Evolutionary conservation across 306 rosid genomes (phyloP), one percentile per base, ranked within the genome.

Genomic region (Vigna hirtella): DNA sequence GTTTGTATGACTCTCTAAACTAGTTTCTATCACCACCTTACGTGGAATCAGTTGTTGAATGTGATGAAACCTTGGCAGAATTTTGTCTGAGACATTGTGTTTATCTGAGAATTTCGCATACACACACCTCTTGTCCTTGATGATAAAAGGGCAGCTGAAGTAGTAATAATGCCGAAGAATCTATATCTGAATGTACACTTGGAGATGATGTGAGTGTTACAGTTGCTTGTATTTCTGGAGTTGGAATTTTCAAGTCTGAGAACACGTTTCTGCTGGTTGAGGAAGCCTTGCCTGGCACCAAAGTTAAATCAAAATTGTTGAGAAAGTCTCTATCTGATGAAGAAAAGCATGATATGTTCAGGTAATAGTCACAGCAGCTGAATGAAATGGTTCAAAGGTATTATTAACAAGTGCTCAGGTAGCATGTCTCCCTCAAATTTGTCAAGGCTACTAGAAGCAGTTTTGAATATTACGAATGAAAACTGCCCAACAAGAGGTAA

Each of bases 401-500:
- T 45, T 58, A 73, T 52, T 43, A 62, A 70, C 59, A 83, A 86
- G 51, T 64, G 36, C 72, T 22, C 68, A 18, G 40, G 40, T 53
- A 28, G 73, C 72, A 73, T 77, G 42, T 49, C 22, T 61, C 82
- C 68, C 76, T 28, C 32, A 28, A 28, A 28, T 28, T 28, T 28
- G 32, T 28, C 32, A 28, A 28, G 32, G 32, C 32, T 4, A 28
- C 32, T 2, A 28, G 32, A 28, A 28, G 32, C 32, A 28, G 32
- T 28, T 28, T 28, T 28, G 43, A 74, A 81, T 24, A 17, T 45
- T 72, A 63, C 58, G 38, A 74, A 76, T 13, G 48, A 75, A 49
- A 77, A 45, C 88, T 43, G 91, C 93, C 83, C 70, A 34, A 88
- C 93, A 86, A 88, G 91, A 81, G 93, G 90, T 73, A 90, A 85